These are phyloP conservation scores for Rosa hybrid DNA, from an alignment of 331 rosid genomes.

Conservation along the genomic window DNA sequence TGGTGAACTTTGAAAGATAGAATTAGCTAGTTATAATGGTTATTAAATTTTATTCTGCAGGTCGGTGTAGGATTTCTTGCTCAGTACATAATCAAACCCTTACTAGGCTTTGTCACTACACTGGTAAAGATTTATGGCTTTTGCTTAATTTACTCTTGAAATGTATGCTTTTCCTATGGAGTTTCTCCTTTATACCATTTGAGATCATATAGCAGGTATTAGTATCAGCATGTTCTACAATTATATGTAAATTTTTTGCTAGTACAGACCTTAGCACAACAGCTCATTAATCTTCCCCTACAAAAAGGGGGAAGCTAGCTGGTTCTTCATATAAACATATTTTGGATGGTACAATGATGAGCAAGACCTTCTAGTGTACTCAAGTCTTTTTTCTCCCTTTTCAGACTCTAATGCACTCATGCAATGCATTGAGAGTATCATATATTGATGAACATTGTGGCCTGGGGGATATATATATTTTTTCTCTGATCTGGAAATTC, in stretches of 20 bases:
- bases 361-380: neutral
- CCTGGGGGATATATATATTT: too few relatives aligned
- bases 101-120: slow-evolving; percentile 78
- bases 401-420: slow-evolving; percentile 51
- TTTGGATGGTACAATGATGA: neutral
- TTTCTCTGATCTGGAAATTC: too few relatives aligned
- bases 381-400: slow-evolving; percentile 27
- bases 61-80: slow-evolving; percentile 99
- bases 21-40: slow-evolving; percentile 10
- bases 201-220: neutral
- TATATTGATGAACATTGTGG: too few relatives aligned
- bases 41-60: slow-evolving; percentile 50
- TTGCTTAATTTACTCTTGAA: neutral
- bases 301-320: neutral
- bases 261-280: neutral
- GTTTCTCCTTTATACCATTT: neutral
- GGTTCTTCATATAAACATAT: neutral
- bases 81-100: slow-evolving; percentile 81
- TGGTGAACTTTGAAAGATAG: neutral
- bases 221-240: neutral
- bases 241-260: neutral
- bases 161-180: neutral
- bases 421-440: too few relatives aligned
- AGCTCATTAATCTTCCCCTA: slow-evolving; percentile 10
- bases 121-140: slow-evolving; percentile 43